Conservation (phyloP, 768 basidiomycete species). For the Agaricus subrufescens region DNA sequence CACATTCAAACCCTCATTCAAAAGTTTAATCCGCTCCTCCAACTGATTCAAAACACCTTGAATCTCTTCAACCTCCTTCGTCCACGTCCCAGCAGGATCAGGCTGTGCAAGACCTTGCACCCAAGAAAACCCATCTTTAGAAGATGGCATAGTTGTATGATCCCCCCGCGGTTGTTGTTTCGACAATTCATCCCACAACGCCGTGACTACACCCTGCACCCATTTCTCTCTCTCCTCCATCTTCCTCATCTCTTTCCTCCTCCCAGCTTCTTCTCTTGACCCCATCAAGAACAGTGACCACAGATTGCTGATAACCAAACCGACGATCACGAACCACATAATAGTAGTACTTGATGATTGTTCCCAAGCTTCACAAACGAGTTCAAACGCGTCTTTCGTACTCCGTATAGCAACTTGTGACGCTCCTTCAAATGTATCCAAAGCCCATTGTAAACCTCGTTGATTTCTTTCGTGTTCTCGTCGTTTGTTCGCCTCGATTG, state of each 20-base stretch:
- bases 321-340: slow-evolving; percentile 66
- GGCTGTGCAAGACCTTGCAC: not conserved
- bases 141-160: not conserved
- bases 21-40: slow-evolving; percentile 49
- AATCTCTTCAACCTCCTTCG: slow-evolving; percentile 44
- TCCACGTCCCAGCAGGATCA: slow-evolving; percentile 25
- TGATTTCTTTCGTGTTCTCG: slow-evolving; percentile 67
- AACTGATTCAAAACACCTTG: slow-evolving; percentile 47
- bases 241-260: slow-evolving; percentile 46
- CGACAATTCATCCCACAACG: slow-evolving; percentile 69
- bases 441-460: slow-evolving; percentile 83
- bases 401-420: slow-evolving; percentile 67
- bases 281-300: slow-evolving; percentile 52
- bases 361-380: slow-evolving; percentile 77
- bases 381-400: slow-evolving; percentile 68
- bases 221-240: slow-evolving; percentile 69
- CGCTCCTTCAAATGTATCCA: slow-evolving; percentile 80
- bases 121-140: slow-evolving; percentile 7
- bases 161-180: slow-evolving; percentile 31
- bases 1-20: slow-evolving; percentile 34
- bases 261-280: slow-evolving; percentile 30
- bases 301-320: slow-evolving; percentile 74
- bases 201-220: slow-evolving; percentile 67
- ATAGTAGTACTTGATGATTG: slow-evolving; percentile 68
- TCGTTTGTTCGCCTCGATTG: slow-evolving; percentile 46